Percentiles rank a stretch among this genome's conserved stretches.
These are phyloP conservation scores for Ganoderma lucidum DNA, from an alignment of 1,284 basidiomycete genomes.

Conservation along the genomic window DNA sequence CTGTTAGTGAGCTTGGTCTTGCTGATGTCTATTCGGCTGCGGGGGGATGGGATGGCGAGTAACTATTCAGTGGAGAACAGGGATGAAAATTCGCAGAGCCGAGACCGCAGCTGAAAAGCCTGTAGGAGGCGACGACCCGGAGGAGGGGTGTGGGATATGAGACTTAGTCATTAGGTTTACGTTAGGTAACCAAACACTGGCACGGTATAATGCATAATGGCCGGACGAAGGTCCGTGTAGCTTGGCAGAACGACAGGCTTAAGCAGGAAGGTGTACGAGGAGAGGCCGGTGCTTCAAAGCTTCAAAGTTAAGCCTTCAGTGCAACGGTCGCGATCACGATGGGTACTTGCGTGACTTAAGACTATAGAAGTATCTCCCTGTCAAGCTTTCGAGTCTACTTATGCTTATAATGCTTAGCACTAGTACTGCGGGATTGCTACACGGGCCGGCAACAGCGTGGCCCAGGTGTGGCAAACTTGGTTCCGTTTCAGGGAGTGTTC, in stretches of 20 bases:
- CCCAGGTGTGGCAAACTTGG: background rate
- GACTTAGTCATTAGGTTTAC: background rate
- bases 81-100: background rate
- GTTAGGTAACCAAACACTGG: background rate
- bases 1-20: conserved; percentile 49
- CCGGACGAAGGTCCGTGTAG: background rate
- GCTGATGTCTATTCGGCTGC: conserved; percentile 52
- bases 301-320: no score
- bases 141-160: background rate
- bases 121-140: background rate
- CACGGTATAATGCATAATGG: no score
- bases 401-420: no score
- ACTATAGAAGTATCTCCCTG: no score
- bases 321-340: background rate
- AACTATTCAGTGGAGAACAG: background rate
- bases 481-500: background rate
- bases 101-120: background rate
- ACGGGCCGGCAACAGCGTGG: background rate
- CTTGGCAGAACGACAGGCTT: no score
- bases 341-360: no score
- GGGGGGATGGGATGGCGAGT: conserved; percentile 8
- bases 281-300: no score
- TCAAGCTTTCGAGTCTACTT: no score
- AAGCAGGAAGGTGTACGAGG: no score
- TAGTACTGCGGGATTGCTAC: background rate